These are phyloP conservation scores for Phaeosphaeria sp. DNA, from an alignment of 2,329 filamentous ascomycete genomes.

Conservation along the genomic window DNA sequence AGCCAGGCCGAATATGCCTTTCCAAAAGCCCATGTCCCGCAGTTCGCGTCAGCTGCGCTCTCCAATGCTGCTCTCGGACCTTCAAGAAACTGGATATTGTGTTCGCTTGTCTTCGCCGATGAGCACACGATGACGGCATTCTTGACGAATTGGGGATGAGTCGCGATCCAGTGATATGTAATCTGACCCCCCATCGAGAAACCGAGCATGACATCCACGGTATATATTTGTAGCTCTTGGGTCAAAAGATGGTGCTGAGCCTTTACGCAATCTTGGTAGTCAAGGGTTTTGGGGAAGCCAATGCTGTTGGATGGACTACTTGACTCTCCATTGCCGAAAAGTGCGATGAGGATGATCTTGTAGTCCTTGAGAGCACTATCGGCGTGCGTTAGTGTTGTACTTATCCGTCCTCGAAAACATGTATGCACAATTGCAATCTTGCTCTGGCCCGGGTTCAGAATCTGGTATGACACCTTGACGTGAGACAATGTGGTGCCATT, in stretches of 20 bases:
- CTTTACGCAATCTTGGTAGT: conserved; percentile 60
- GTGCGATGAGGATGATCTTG: conserved; percentile 59
- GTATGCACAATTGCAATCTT: conserved; percentile 56
- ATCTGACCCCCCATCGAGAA: conserved; percentile 66
- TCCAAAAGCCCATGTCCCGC: conserved; percentile 45
- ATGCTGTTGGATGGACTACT: conserved; percentile 60
- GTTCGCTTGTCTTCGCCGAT: conserved; percentile 58
- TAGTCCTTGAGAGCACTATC: conserved; percentile 53
- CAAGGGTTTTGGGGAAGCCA: conserved; percentile 54
- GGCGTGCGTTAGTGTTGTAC: conserved; percentile 58
- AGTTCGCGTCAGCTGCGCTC: conserved; percentile 49
- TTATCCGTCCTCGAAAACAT: conserved; percentile 62
- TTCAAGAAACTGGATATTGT: conserved; percentile 64
- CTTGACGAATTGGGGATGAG: conserved; percentile 56
- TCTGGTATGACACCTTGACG: conserved; percentile 28
- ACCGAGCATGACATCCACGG: conserved; percentile 58
- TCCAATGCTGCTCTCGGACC: conserved; percentile 59
- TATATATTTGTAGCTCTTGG: conserved; percentile 51
- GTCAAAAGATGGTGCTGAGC: conserved; percentile 56
- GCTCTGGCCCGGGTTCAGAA: conserved; percentile 29
- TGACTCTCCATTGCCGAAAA: conserved; percentile 63
- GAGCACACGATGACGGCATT: conserved; percentile 59
- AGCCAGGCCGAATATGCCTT: conserved; percentile 51
- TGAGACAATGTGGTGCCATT: conserved; percentile 21
- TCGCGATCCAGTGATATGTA: conserved; percentile 60